Evolutionary conservation across 768 basidiomycete species (phyloP).

Genomic region (Phaffia tasmanica): DNA sequence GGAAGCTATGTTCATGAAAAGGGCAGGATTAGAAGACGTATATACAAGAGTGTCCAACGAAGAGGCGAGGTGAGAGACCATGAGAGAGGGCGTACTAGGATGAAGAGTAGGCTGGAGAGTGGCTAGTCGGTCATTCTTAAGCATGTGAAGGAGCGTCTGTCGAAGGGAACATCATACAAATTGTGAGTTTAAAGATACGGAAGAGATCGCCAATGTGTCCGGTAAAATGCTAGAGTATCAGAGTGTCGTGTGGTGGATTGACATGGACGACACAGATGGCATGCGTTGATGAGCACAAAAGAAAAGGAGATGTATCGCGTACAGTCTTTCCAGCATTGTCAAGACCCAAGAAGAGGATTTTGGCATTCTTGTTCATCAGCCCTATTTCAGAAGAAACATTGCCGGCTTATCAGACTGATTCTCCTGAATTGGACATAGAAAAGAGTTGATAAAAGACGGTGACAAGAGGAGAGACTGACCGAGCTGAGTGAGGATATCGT

Average conservation of each 20-base stretch:
- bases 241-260: not conserved
- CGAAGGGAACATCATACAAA: not conserved
- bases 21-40: slow-evolving; percentile 11
- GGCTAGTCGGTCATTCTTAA: slow-evolving; percentile 96
- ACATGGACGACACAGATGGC: not conserved
- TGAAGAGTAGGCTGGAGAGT: slow-evolving; percentile 96
- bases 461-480: slow-evolving; percentile 47
- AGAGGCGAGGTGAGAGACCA: not conserved
- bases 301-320: slow-evolving; percentile 31
- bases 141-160: slow-evolving; percentile 93
- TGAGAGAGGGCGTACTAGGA: slow-evolving; percentile 58
- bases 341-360: slow-evolving; percentile 96
- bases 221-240: not conserved
- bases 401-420: not conserved
- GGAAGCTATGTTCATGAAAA: slow-evolving; percentile 53
- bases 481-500: slow-evolving; percentile 85
- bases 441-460: not conserved
- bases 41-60: not conserved
- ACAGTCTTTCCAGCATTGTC: slow-evolving; percentile 99
- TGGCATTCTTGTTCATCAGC: slow-evolving; percentile 69
- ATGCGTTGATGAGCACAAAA: not conserved
- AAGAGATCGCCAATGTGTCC: not conserved
- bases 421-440: not conserved
- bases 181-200: not conserved
- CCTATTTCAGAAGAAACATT: slow-evolving; percentile 16